phyloP scores from a whole-genome alignment of 2,329 filamentous ascomycete species.

The Herpotrichia juniperi region DNA sequence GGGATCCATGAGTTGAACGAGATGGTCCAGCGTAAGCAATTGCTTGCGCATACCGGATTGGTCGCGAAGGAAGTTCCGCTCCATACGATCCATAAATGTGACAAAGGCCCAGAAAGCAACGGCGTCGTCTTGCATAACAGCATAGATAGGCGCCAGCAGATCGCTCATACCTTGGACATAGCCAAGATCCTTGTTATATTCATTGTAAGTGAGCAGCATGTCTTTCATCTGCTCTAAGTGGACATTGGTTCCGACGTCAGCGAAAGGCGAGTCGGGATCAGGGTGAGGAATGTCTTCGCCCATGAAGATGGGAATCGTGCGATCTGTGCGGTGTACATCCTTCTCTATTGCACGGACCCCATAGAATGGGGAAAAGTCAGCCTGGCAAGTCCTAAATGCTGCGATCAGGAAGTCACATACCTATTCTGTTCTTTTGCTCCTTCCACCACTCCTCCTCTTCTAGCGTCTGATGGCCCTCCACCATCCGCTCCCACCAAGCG shows the following conservation, averaged over 20 bases:
- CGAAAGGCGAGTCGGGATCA: conserved; percentile 93
- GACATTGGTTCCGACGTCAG: conserved; percentile 90
- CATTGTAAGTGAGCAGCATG: conserved; percentile 97
- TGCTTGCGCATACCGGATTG: conserved; percentile 96
- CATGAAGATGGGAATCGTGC: conserved; percentile 91
- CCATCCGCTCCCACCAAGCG: conserved; percentile 92
- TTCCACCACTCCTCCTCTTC: conserved; percentile 96
- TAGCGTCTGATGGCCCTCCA: conserved; percentile 78
- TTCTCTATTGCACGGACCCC: conserved; percentile 76
- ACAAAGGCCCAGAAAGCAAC: conserved; percentile 97
- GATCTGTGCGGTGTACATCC: conserved; percentile 96
- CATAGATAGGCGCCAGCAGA: conserved; percentile 92
- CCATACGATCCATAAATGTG: conserved; percentile 97
- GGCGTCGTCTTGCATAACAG: conserved; percentile 95
- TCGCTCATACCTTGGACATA: conserved; percentile 99
- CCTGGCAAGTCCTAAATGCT: conserved; percentile 13
- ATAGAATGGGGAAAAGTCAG: conserved; percentile 60
- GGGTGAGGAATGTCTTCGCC: conserved; percentile 97
- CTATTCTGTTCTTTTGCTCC: conserved; percentile 90
- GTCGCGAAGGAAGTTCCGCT: conserved; percentile 93
- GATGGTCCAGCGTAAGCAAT: conserved; percentile 86
- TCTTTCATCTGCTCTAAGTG: conserved; percentile 99
- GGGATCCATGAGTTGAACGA: conserved; percentile 96
- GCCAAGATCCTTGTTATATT: conserved; percentile 92
- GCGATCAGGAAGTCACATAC: conserved; percentile 60